Conservation (phyloP, 345 rosid genomes). For the Salix dunnii region DNA sequence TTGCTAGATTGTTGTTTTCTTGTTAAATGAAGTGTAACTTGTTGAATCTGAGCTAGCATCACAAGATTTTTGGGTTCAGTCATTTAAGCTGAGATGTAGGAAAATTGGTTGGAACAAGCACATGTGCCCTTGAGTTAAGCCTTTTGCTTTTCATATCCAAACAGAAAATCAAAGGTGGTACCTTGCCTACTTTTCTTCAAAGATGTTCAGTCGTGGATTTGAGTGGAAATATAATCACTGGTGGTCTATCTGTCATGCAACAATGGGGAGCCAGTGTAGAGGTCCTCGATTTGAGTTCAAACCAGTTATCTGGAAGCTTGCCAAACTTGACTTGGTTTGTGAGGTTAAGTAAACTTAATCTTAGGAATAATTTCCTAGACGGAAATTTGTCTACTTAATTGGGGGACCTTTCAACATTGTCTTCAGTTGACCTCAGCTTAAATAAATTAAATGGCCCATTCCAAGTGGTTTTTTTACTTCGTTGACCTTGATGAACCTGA, state of each 20-base stretch:
- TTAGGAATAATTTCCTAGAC: slow-evolving; percentile 58
- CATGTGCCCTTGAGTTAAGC: too few species aligned
- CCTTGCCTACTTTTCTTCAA: slow-evolving; percentile 48
- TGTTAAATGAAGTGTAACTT: too few species aligned
- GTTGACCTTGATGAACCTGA: slow-evolving; percentile 49
- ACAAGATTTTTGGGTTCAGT: too few species aligned
- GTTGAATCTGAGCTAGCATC: too few species aligned
- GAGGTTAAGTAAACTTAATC: slow-evolving; percentile 49
- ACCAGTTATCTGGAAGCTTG: slow-evolving; percentile 65
- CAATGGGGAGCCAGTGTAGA: slow-evolving; percentile 68
- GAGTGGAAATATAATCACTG: slow-evolving; percentile 68
- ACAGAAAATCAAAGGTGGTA: slow-evolving; percentile 47
- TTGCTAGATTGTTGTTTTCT: too few species aligned
- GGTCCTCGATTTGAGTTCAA: slow-evolving; percentile 79
- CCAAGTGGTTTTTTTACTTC: slow-evolving; percentile 61
- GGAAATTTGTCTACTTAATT: slow-evolving; percentile 63
- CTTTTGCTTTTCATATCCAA: too few species aligned
- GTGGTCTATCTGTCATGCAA: slow-evolving; percentile 51
- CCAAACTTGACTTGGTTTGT: slow-evolving; percentile 54
- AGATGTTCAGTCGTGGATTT: slow-evolving; percentile 55
- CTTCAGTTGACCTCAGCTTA: slow-evolving; percentile 67
- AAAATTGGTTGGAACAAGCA: too few species aligned
- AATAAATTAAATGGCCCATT: slow-evolving; percentile 58
- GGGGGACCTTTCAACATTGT: slow-evolving; percentile 40
- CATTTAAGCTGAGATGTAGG: too few species aligned